Conservation (phyloP, 768 basidiomycete species). For the Mycena kentingensis region DNA sequence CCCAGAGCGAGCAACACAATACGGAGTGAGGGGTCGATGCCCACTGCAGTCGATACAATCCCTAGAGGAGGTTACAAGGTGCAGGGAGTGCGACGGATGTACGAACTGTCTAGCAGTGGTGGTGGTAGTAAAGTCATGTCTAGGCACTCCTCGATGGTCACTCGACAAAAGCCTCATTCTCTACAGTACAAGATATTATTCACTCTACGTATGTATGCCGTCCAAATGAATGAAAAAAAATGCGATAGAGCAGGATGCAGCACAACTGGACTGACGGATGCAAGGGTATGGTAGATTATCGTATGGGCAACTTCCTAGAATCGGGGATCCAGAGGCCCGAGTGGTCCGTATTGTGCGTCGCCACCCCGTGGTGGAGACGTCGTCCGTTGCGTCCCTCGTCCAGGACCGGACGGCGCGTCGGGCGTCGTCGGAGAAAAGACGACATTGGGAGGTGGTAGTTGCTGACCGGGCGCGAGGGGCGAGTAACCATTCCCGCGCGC, state of each 20-base stretch:
- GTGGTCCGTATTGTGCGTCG: constrained; percentile 48
- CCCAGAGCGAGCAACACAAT: constrained; percentile 31
- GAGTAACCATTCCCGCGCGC: constrained; percentile 56
- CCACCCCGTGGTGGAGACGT: constrained; percentile 26
- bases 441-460: constrained; percentile 24
- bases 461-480: constrained; percentile 47
- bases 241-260: constrained; percentile 20
- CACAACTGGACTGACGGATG: constrained; percentile 15
- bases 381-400: constrained; percentile 12
- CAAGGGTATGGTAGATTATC: constrained; percentile 27
- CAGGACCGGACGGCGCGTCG: constrained; percentile 36
- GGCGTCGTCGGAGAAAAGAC: constrained; percentile 35
- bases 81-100: neutral
- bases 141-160: too few species aligned
- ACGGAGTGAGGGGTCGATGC: constrained; percentile 22
- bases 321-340: constrained; percentile 69
- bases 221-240: constrained; percentile 21
- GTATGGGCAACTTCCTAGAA: constrained; percentile 18
- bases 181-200: constrained; percentile 5
- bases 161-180: too few species aligned
- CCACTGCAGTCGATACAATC: constrained; percentile 16
- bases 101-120: constrained; percentile 28
- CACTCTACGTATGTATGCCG: constrained; percentile 1
- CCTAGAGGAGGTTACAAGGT: constrained; percentile 11
- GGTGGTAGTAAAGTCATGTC: constrained; percentile 23